Base-by-base conservation (phyloP, 2,329 filamentous ascomycete species). In the Fusarium sp. region DNA sequence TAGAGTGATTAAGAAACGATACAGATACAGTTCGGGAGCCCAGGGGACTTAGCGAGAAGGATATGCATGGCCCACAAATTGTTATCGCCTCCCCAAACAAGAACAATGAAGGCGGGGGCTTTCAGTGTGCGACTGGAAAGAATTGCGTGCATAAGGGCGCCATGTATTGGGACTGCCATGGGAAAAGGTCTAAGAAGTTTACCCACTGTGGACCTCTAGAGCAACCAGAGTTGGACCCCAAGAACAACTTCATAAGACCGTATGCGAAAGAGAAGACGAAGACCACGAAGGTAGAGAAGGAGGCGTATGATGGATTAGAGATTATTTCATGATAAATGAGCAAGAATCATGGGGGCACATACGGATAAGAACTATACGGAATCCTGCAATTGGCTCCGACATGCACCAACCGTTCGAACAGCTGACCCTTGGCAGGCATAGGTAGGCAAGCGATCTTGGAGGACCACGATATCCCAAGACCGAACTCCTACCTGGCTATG, bases 381-480 rank as follows among this genome's bases (percentile, higher is more conserved):
- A 48, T 31, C 26, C 45, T 48, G 28, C 26, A 48, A 14, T 26
- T 48, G 26, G 26, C 26, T 31, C 26, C 45, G 26, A n/a, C 26
- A 48, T 48, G 26, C 51, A 59, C 51, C 49, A 62, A 48, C 48
- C 20, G 35, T 55, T 28, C 35, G 24, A 71, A 62, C 54, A 61
- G 35, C 26, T 49, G 47, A 36, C 58, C 55, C 49, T 75, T 38
- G 48, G 38, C 60, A 67, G 63, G 35, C n/a, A 49, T 28, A 28
- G 48, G 26, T 33, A 28, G 48, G 26, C 48, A 67, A 57, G 31
- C 56, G 54, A 61, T 59, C 36, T 66, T 39, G 24, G 42, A 63
- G 28, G 31, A 41, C 22, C 48, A 55, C 24, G 18, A 36, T 44
- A 35, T 42, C 45, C 28, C 14, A 33, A 52, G 41, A 48, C 31